Evolutionary conservation across 1,139 yeast species (phyloP).

Genomic region (Blastobotrys capitulatus): DNA sequence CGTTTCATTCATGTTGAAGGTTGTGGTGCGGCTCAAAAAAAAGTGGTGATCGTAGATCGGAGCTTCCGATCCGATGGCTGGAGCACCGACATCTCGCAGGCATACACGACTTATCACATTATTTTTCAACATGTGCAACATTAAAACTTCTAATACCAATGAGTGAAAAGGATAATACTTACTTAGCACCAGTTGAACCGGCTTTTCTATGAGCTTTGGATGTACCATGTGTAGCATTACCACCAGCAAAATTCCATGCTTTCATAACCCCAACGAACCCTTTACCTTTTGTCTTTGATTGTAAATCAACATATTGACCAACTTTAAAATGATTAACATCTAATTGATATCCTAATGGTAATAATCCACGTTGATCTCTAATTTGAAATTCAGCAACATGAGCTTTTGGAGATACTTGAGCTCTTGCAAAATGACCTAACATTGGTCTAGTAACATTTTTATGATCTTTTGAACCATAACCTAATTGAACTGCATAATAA

Average conservation of each 20-base stretch:
- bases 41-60: too few species aligned
- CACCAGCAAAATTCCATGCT: constrained; percentile 87
- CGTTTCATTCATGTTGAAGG: too few species aligned
- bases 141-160: too few species aligned
- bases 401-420: constrained; percentile 79
- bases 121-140: too few species aligned
- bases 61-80: too few species aligned
- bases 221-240: constrained; percentile 93
- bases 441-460: constrained; percentile 59
- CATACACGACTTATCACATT: too few species aligned
- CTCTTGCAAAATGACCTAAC: constrained; percentile 75
- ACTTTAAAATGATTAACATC: constrained; percentile 76
- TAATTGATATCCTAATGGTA: constrained; percentile 73
- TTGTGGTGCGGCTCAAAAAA: too few species aligned
- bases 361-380: constrained; percentile 55
- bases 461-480: constrained; percentile 66
- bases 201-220: constrained; percentile 91
- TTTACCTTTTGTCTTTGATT: constrained; percentile 83
- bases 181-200: constrained; percentile 83
- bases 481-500: constrained; percentile 80
- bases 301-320: constrained; percentile 81
- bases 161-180: background rate
- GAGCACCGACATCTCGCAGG: too few species aligned
- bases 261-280: constrained; percentile 99
- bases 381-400: constrained; percentile 74